A percentile compares a stretch with the other conserved stretches of the same genome.
Evolutionary conservation across 345 rosid genomes (phyloP).

Genomic region (Firmiana major): DNA sequence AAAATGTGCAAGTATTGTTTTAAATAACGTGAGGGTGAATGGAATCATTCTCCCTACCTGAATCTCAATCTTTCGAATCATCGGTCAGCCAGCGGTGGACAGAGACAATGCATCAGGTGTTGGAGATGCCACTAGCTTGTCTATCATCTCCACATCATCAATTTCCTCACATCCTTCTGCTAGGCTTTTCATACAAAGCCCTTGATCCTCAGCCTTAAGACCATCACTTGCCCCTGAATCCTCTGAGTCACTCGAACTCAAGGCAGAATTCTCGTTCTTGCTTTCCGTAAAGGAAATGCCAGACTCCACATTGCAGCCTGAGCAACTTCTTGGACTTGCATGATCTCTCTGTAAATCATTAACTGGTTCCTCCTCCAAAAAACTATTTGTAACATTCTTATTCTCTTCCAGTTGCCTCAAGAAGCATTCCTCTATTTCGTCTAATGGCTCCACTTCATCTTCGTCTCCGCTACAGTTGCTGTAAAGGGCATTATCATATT

Average conservation of each 20-base stretch:
- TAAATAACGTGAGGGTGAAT: not conserved
- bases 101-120: conserved; percentile 18
- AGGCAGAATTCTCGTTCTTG: conserved; percentile 37
- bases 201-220: not conserved
- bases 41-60: too few species aligned
- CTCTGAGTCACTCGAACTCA: conserved; percentile 32
- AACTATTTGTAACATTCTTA: conserved; percentile 14
- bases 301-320: conserved; percentile 32
- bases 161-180: conserved; percentile 20
- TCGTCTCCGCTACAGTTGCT: conserved; percentile 37
- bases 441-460: conserved; percentile 47
- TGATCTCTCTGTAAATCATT: conserved; percentile 18
- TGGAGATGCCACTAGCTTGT: conserved; percentile 21
- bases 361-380: conserved; percentile 17
- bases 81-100: conserved; percentile 22
- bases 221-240: conserved; percentile 24
- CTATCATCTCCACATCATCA: conserved; percentile 27
- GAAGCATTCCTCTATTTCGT: conserved; percentile 70
- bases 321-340: conserved; percentile 30
- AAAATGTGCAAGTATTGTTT: conserved; percentile 15
- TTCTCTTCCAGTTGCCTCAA: conserved; percentile 43
- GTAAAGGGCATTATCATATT: conserved; percentile 40
- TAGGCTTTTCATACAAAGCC: conserved; percentile 9
- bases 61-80: too few species aligned
- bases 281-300: conserved; percentile 41